phyloP scores from a whole-genome alignment of 805 yeast genomes.

The Brettanomyces bruxellensis region DNA sequence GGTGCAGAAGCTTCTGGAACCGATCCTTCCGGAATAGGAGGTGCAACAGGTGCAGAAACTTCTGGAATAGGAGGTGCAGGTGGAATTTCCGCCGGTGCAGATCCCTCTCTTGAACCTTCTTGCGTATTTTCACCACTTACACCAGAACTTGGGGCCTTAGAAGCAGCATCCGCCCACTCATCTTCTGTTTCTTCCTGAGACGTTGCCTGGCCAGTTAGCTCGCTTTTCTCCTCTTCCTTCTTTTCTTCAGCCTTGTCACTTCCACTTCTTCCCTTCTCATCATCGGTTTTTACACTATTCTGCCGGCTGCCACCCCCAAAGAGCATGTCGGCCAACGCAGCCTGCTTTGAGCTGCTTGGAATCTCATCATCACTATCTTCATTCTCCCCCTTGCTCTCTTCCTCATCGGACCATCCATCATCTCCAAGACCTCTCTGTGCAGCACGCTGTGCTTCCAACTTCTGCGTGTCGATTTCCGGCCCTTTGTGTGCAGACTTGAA shows the following conservation, averaged over 20 bases:
- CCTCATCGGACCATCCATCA: constrained; percentile 33
- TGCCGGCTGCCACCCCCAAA: constrained; percentile 34
- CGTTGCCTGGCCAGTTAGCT: neutral
- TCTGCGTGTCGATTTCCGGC: constrained; percentile 39
- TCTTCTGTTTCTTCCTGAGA: neutral
- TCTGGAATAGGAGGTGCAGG: constrained; percentile 6
- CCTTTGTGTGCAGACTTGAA: constrained; percentile 38
- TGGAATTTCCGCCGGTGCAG: neutral
- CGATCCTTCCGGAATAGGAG: constrained; percentile 6
- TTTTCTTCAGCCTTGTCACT: neutral
- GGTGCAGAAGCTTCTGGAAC: constrained; percentile 18
- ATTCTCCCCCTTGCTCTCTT: constrained; percentile 14
- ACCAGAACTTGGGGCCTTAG: neutral
- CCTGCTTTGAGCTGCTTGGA: constrained; percentile 42
- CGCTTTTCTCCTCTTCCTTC: neutral
- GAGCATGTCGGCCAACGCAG: constrained; percentile 44
- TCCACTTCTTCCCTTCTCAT: neutral
- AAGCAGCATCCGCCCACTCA: neutral
- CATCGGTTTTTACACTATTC: constrained; percentile 1
- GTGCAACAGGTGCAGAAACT: constrained; percentile 7
- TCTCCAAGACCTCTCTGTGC: constrained; percentile 52
- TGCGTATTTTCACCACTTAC: neutral
- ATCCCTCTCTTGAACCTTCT: neutral
- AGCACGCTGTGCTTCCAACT: constrained; percentile 62
- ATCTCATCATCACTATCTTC: constrained; percentile 38